Evolutionary conservation across 192 early-diverging fungal genomes (phyloP), one percentile per base, ranked within the genome.

Genomic region (Linnemannia exigua): DNA sequence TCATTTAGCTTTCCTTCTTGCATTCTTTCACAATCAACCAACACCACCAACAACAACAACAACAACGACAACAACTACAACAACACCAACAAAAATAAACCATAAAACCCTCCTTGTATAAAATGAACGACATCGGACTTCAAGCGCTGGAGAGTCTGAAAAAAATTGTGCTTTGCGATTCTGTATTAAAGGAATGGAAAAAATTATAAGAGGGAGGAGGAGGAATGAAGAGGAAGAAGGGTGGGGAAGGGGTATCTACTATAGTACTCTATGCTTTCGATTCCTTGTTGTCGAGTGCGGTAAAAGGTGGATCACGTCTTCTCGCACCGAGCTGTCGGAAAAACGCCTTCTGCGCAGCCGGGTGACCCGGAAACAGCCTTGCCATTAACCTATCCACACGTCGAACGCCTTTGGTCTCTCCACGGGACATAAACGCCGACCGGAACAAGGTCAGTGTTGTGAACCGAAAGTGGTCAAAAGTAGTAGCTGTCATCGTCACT

Each of bases 391-490:
- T 17, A 72, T 86, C 84, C 19, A 86, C 46, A 15, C 22, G 69
- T 37, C 77, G 79, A 36, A 86, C 69, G 1, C 84, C 74, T 9
- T 28, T 28, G 17, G 69, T n/a, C 46, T 86, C 74, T 19, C 84
- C 84, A 17, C 79, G 54, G 3, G 70, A 31, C 20, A 37, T 19
- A 58, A 86, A 86, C 36, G 84, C 75, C 1, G 38, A 20, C 52
- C 78, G 78, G 46, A 86, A 86, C 17, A 86, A 50, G 8, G 25
- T 77, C 46, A 86, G 28, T 1, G 66, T 72, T 33, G 71, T 74
- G 51, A 80, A 86, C 15, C 79, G 74, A 51, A 86, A 86, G 25
- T 77, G 70, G 1, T 79, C 84, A 0, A 44, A 11, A 28, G 80
- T 73, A 0, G 84, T 86, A 11, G 41, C 79, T 17, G 70, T 67